These are phyloP conservation scores for Candida tallmaniae DNA, from an alignment of 805 yeast genomes.

Conservation along the genomic window DNA sequence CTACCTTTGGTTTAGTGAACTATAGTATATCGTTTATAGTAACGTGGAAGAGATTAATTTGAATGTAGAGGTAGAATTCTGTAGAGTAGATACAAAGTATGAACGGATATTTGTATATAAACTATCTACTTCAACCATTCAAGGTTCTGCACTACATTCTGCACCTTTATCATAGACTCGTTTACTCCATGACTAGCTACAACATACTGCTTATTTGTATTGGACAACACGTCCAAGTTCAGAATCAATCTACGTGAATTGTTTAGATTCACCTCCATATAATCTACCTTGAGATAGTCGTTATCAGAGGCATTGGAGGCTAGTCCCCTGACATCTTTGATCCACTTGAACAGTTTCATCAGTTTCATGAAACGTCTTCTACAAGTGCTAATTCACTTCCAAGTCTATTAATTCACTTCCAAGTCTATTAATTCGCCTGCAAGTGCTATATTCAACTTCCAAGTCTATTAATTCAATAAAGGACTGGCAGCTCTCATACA, in stretches of 20 bases:
- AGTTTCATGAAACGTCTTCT: no score
- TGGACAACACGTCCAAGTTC: constrained; percentile 10
- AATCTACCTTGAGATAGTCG: constrained; percentile 28
- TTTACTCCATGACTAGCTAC: constrained; percentile 8
- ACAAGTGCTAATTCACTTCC: no score
- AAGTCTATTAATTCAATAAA: no score
- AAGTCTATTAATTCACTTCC: no score
- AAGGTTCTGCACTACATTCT: constrained; percentile 5
- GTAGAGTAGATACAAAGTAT: not conserved
- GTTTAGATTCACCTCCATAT: constrained; percentile 30
- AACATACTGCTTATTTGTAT: constrained; percentile 4
- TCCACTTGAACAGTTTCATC: constrained; percentile 9
- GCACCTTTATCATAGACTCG: constrained; percentile 10
- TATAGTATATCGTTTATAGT: not conserved
- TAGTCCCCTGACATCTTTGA: constrained; percentile 12
- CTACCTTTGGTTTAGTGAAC: not conserved
- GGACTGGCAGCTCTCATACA: no score
- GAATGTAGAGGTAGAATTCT: not conserved
- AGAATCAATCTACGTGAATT: constrained; percentile 27
- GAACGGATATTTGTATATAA: not conserved
- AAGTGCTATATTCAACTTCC: no score
- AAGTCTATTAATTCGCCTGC: no score
- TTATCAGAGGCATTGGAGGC: constrained; percentile 14
- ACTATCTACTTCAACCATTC: constrained; percentile 7
- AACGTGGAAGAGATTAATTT: no score